Conservation (phyloP, 2,329 filamentous ascomycete genomes). For the Trichophyton verrucosum region DNA sequence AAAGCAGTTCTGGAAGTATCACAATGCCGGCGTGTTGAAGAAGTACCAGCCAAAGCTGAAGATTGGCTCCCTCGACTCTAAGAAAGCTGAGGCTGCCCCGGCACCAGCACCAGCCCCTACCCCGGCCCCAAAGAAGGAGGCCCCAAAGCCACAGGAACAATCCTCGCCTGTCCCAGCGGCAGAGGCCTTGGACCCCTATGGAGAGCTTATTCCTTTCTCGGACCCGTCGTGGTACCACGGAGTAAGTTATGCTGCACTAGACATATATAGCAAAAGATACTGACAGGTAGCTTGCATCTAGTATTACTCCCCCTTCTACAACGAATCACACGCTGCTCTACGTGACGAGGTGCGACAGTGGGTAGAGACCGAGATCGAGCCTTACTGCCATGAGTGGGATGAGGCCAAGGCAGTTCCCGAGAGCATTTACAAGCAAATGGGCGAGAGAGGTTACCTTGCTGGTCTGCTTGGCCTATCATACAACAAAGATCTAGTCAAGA, state of each 20-base stretch:
- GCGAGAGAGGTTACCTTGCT: constrained; percentile 79
- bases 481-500: constrained; percentile 59
- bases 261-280: neutral
- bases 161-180: constrained; percentile 40
- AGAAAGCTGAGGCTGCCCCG: constrained; percentile 48
- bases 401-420: constrained; percentile 84
- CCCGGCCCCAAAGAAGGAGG: constrained; percentile 29
- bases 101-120: constrained; percentile 31
- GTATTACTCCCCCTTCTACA: constrained; percentile 96
- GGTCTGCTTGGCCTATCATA: constrained; percentile 73
- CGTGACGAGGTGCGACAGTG: constrained; percentile 84
- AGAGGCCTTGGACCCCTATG: constrained; percentile 68
- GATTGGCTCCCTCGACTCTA: constrained; percentile 68
- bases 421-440: constrained; percentile 90
- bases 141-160: constrained; percentile 42
- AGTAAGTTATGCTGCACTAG: constrained; percentile 41
- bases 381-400: constrained; percentile 90
- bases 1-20: constrained; percentile 57
- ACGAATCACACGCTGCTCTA: constrained; percentile 82
- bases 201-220: constrained; percentile 75
- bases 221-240: constrained; percentile 93
- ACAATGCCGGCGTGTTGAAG: constrained; percentile 49
- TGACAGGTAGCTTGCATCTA: constrained; percentile 24
- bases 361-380: constrained; percentile 81
- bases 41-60: constrained; percentile 50